Evolutionary conservation across 2,329 filamentous ascomycete genomes (phyloP), one percentile per base, ranked within the genome.

Genomic region (Aspergillus sp.): DNA sequence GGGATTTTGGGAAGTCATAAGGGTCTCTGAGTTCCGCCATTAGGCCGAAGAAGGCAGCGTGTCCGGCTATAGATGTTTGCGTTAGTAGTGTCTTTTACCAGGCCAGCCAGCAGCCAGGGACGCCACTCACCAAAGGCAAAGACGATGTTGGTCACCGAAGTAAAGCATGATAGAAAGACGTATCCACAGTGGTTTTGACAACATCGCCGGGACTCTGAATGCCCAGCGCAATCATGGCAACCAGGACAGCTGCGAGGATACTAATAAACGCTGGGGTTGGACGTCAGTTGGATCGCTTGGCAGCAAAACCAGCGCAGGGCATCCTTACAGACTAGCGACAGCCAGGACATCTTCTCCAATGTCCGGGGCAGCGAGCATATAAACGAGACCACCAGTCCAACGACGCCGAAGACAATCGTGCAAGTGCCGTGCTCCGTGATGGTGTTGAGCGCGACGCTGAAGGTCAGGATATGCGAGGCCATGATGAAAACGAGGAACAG

Each of bases 381-480:
- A 49, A 76, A 73, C 32, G 74, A 79, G 3, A 82, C 37, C 4
- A 69, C 47, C 39, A 78, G 48, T 0, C 75, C 78, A 2, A 77
- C 61, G n/a, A 77, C 61, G 3, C 69, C 72, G 59, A 75, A 82
- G 1, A 75, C 63, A 35, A 82, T 74, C 3, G 75, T 77, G 55
- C 78, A 83, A 1, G 71, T 68, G 0, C 67, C 72, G 40, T 80
- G 69, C 3, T 71, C 55, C 4, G 76, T 77, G 32, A 84, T 64
- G 31, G 69, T 75, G 45, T 77, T 77, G 57, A 83, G 72, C 43
- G 79, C 79, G 46, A 83, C 78, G 19, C 70, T 71, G 43, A 82
- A 82, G 0, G 78, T 82, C 40, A 84, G 61, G 32, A 81, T 66
- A 57, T 86, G 82, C n/a, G 78, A 80, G 20, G 72, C 77, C 57